These are phyloP conservation scores for Corylus americana DNA, from an alignment of 306 rosid genomes.

Conservation along the genomic window DNA sequence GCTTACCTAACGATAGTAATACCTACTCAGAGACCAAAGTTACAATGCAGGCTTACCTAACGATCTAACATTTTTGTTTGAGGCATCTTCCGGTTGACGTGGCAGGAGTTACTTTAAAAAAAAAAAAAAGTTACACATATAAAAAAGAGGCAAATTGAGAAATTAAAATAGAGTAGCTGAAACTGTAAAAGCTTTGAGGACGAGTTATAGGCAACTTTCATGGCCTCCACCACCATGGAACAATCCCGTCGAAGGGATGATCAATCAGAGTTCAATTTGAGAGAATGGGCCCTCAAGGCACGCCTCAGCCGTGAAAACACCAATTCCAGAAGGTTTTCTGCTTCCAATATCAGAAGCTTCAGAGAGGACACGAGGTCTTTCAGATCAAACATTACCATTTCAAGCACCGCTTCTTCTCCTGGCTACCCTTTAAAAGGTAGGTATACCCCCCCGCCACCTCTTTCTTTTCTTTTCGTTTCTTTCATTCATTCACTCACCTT, in stretches of 20 bases:
- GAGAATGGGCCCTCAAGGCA: slow-evolving; percentile 66
- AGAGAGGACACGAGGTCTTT: slow-evolving; percentile 83
- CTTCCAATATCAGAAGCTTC: slow-evolving; percentile 80
- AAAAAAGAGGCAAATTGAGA: slow-evolving; percentile 10
- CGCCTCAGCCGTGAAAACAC: slow-evolving; percentile 53
- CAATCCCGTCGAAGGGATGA: slow-evolving; percentile 48
- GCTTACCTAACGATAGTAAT: too few species aligned
- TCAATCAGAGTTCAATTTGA: slow-evolving; percentile 62
- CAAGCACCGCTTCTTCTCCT: slow-evolving; percentile 95
- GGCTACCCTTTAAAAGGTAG: slow-evolving; percentile 75
- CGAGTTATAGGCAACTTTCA: slow-evolving; percentile 17
- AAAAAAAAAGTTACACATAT: background rate
- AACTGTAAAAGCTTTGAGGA: slow-evolving; percentile 6
- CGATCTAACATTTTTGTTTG: background rate
- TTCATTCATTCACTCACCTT: background rate
- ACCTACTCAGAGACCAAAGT: too few species aligned
- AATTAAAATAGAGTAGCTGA: background rate
- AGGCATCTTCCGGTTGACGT: background rate
- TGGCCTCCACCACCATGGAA: slow-evolving; percentile 52
- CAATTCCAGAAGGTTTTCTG: slow-evolving; percentile 74
- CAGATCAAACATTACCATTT: slow-evolving; percentile 73
- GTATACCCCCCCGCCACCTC: background rate
- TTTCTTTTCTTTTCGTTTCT: background rate
- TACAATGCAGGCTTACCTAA: too few species aligned
- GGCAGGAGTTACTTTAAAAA: background rate